Percentiles rank a stretch among this genome's conserved stretches.
Conservation (phyloP, 2,329 filamentous ascomycete species). For the Mycosphaerella sp. region DNA sequence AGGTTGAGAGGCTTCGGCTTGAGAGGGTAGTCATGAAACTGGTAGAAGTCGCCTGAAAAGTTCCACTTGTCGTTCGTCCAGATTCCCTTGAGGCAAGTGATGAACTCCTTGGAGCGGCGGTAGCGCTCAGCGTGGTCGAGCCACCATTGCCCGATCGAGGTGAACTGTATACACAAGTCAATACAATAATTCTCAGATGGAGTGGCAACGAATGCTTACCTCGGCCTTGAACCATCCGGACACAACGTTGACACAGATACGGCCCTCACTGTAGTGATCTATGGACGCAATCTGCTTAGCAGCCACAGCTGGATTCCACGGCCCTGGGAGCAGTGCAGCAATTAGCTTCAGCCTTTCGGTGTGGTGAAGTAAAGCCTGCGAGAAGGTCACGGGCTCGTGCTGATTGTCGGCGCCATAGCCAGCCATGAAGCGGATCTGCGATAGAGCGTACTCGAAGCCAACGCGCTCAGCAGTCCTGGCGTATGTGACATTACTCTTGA, state of each 20-base stretch:
- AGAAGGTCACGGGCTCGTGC: constrained; percentile 50
- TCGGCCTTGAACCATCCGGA: constrained; percentile 52
- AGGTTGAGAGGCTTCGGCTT: constrained; percentile 46
- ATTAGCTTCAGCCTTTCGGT: constrained; percentile 49
- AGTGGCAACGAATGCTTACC: constrained; percentile 11
- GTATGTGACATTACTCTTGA: constrained; percentile 46
- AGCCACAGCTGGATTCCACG: constrained; percentile 48
- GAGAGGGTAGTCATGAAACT: constrained; percentile 47
- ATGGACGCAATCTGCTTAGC: constrained; percentile 52
- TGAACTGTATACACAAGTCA: constrained; percentile 34
- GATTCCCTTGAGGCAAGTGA: constrained; percentile 47
- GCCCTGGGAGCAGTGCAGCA: constrained; percentile 47
- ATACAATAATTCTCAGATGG: no score
- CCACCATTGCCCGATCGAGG: constrained; percentile 50
- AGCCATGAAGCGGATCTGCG: constrained; percentile 50
- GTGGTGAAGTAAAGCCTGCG: constrained; percentile 44
- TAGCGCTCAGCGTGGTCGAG: constrained; percentile 50
- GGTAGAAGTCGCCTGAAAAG: constrained; percentile 49
- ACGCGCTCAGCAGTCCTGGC: constrained; percentile 45
- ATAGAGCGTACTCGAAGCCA: constrained; percentile 49
- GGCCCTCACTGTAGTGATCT: constrained; percentile 48
- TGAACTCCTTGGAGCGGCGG: constrained; percentile 47
- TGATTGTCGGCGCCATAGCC: constrained; percentile 42
- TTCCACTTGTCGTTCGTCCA: constrained; percentile 49
- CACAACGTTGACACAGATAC: constrained; percentile 49